These are phyloP conservation scores for Boehmeria nivea DNA, from an alignment of 306 rosid genomes.

Conservation along the genomic window DNA sequence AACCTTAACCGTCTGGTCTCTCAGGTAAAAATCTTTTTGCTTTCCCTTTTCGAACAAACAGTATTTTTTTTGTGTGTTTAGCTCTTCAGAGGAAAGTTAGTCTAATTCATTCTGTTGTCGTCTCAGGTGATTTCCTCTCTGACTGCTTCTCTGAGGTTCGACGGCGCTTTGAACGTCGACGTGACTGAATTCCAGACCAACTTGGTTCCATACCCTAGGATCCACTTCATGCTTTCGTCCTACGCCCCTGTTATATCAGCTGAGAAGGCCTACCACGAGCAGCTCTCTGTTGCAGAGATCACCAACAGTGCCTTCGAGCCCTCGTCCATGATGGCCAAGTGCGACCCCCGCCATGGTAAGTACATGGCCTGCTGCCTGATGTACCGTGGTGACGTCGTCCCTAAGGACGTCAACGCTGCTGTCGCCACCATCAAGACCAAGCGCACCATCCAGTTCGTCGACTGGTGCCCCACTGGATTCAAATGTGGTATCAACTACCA, in stretches of 20 bases:
- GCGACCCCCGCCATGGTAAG: conserved; percentile 80
- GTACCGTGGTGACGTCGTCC: conserved; percentile 84
- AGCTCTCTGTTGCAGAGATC: conserved; percentile 75
- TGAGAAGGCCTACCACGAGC: conserved; percentile 81
- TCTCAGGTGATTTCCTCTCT: conserved; percentile 65
- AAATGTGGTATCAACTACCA: conserved; percentile 85
- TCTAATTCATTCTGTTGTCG: background rate
- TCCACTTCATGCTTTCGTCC: conserved; percentile 82
- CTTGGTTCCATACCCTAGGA: conserved; percentile 79
- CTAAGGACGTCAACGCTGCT: conserved; percentile 78
- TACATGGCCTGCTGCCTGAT: conserved; percentile 84
- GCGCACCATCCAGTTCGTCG: conserved; percentile 77
- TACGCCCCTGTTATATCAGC: conserved; percentile 81
- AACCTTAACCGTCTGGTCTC: conserved; percentile 77
- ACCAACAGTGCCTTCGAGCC: conserved; percentile 79
- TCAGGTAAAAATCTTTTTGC: conserved; percentile 44
- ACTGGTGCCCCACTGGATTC: conserved; percentile 91
- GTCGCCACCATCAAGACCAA: conserved; percentile 84
- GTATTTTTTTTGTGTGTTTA: background rate
- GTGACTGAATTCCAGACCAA: conserved; percentile 82
- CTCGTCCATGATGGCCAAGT: conserved; percentile 85
- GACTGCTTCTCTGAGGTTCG: conserved; percentile 74
- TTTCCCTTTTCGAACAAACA: background rate
- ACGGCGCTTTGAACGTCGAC: conserved; percentile 76
- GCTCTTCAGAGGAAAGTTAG: too few relatives aligned